phyloP scores from a whole-genome alignment of 2,329 filamentous ascomycete genomes.

The Niveomyces coronatus region DNA sequence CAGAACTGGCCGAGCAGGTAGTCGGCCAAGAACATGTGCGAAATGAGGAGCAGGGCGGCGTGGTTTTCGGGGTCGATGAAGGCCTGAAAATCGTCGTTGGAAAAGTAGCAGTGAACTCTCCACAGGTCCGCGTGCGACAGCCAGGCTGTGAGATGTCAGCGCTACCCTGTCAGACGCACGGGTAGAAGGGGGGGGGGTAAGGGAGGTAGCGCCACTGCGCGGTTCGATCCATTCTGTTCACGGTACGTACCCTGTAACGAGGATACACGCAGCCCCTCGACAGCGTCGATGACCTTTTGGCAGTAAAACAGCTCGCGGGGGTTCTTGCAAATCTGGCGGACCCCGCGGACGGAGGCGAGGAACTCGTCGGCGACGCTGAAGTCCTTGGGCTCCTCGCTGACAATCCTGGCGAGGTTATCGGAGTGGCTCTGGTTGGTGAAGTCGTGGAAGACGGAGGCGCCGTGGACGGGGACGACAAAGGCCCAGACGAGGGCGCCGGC shows the following conservation, averaged over 20 bases:
- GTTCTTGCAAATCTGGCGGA: slow-evolving; percentile 13
- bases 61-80: slow-evolving; percentile 22
- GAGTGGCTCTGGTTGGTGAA: slow-evolving; percentile 19
- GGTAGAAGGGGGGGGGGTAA: no score
- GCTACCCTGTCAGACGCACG: no score
- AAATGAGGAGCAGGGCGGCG: slow-evolving; percentile 23
- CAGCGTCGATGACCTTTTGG: slow-evolving; percentile 11
- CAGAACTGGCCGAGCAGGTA: slow-evolving; percentile 19
- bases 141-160: slow-evolving; percentile 17
- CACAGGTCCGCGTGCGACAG: slow-evolving; percentile 14
- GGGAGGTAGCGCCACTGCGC: background rate
- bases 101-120: slow-evolving; percentile 12
- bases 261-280: slow-evolving; percentile 11
- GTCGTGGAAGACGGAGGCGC: slow-evolving; percentile 14
- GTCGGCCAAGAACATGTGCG: slow-evolving; percentile 26
- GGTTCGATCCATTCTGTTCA: background rate
- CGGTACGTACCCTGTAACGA: slow-evolving; percentile 14
- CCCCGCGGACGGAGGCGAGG: slow-evolving; percentile 10
- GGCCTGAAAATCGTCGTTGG: slow-evolving; percentile 21
- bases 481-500: slow-evolving; percentile 18
- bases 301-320: slow-evolving; percentile 14
- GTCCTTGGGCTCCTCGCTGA: slow-evolving; percentile 17
- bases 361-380: slow-evolving; percentile 14
- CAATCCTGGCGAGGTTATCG: slow-evolving; percentile 15
- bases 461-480: slow-evolving; percentile 14